phyloP scores from a whole-genome alignment of 352 stramenopile species.

The Globisporangium iwayamae region DNA sequence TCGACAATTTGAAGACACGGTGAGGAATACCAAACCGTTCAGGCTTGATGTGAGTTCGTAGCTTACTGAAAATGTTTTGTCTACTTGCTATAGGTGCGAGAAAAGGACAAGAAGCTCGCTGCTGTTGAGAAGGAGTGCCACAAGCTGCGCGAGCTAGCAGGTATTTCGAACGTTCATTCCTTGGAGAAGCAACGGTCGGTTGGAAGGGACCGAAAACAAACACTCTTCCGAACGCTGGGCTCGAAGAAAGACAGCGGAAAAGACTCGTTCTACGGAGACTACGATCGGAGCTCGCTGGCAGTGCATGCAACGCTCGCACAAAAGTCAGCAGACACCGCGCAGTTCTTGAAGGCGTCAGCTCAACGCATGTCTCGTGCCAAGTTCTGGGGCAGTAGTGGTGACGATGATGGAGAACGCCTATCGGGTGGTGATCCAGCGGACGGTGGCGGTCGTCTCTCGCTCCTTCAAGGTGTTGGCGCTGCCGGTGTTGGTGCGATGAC shows the following conservation, averaged over 20 bases:
- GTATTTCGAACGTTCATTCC: constrained; percentile 15
- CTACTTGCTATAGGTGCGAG: constrained; percentile 36
- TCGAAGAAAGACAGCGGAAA: constrained; percentile 68
- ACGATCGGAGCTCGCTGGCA: constrained; percentile 40
- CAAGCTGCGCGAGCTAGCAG: constrained; percentile 62
- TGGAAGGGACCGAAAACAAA: constrained; percentile 39
- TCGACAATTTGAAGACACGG: constrained; percentile 64
- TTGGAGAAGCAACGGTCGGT: constrained; percentile 31
- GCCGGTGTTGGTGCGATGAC: constrained; percentile 61
- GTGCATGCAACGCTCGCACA: constrained; percentile 57
- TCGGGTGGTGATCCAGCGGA: constrained; percentile 50
- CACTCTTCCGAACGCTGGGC: constrained; percentile 63
- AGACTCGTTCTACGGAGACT: constrained; percentile 23
- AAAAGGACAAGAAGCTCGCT: constrained; percentile 85
- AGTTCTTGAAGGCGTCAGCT: constrained; percentile 75
- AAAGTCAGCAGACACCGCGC: constrained; percentile 68
- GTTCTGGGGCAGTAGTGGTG: constrained; percentile 47
- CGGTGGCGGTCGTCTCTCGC: constrained; percentile 41
- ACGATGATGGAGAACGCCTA: constrained; percentile 44
- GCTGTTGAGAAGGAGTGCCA: constrained; percentile 63
- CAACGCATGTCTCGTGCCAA: constrained; percentile 59
- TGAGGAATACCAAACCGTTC: constrained; percentile 12
- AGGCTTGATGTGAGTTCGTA: neutral
- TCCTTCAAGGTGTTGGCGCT: constrained; percentile 65
- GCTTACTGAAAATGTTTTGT: neutral